Percentiles rank a stretch among this genome's conserved stretches.
These are phyloP conservation scores for Mrakia gelida DNA, from an alignment of 768 basidiomycete genomes.

Conservation along the genomic window DNA sequence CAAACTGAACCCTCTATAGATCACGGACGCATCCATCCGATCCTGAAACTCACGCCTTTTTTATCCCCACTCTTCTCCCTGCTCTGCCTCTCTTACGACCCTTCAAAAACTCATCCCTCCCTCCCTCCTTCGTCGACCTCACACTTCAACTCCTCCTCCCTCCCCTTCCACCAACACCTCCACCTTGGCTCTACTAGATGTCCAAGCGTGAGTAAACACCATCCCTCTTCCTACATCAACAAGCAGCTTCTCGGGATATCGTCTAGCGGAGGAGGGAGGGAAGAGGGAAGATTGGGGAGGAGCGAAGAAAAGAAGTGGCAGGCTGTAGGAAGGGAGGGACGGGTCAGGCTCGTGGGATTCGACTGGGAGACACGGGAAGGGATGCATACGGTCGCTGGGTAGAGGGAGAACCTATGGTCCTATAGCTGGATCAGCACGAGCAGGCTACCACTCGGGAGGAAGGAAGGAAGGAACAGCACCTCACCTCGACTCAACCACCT, in stretches of 20 bases:
- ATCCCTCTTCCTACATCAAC: neutral
- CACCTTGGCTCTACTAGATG: slow-evolving; percentile 20
- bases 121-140: neutral
- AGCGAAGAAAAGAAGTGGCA: neutral
- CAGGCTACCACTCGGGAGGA: neutral
- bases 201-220: slow-evolving; percentile 30
- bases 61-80: too few relatives aligned
- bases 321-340: neutral
- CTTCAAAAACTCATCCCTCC: neutral
- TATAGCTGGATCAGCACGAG: neutral
- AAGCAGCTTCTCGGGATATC: too few relatives aligned
- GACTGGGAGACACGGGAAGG: neutral
- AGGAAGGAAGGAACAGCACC: neutral
- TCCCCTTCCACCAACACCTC: neutral
- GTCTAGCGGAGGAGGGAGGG: neutral
- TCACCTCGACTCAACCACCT: neutral
- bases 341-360: neutral
- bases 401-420: neutral
- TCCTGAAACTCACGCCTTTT: too few relatives aligned
- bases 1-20: too few relatives aligned
- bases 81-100: too few relatives aligned
- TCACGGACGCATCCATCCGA: too few relatives aligned
- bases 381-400: too few relatives aligned
- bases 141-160: neutral
- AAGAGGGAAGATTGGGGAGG: neutral